Conservation (phyloP, 1,284 basidiomycete genomes). For the Moniliella sp. region DNA sequence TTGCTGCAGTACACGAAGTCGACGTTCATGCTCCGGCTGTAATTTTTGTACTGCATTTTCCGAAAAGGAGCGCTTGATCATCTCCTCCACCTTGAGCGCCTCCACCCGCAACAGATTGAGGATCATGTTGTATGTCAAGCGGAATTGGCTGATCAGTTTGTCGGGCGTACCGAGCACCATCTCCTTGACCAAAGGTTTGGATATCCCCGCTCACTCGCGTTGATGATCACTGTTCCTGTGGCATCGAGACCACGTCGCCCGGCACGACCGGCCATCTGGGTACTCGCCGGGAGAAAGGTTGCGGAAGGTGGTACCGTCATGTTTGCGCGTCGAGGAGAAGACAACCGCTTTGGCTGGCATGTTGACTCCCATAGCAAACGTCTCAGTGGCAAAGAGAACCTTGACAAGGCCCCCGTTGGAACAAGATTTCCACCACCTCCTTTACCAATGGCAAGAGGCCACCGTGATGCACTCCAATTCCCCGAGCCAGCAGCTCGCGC, state of each 20-base stretch:
- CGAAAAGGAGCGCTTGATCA: conserved; percentile 97
- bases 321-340: conserved; percentile 82
- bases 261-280: conserved; percentile 91
- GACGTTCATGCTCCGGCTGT: conserved; percentile 74
- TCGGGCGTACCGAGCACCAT: conserved; percentile 86
- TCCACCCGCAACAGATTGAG: conserved; percentile 87
- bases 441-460: conserved; percentile 90
- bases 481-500: conserved; percentile 68
- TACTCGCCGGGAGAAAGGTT: conserved; percentile 49
- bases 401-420: conserved; percentile 87
- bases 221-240: conserved; percentile 82
- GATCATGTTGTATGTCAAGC: conserved; percentile 98
- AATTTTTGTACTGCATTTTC: conserved; percentile 85
- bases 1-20: conserved; percentile 48
- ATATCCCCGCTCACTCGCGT: conserved; percentile 54
- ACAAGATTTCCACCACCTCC: conserved; percentile 86
- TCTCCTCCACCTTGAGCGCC: conserved; percentile 85
- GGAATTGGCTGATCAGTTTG: conserved; percentile 85
- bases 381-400: conserved; percentile 91
- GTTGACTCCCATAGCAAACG: conserved; percentile 93
- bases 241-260: conserved; percentile 82
- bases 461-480: conserved; percentile 92
- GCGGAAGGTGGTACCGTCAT: conserved; percentile 78
- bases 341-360: conserved; percentile 97
- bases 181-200: too few species aligned